These are phyloP conservation scores for Solanum hybrid DNA, from an alignment of 305 asterid genomes.

Conservation along the genomic window DNA sequence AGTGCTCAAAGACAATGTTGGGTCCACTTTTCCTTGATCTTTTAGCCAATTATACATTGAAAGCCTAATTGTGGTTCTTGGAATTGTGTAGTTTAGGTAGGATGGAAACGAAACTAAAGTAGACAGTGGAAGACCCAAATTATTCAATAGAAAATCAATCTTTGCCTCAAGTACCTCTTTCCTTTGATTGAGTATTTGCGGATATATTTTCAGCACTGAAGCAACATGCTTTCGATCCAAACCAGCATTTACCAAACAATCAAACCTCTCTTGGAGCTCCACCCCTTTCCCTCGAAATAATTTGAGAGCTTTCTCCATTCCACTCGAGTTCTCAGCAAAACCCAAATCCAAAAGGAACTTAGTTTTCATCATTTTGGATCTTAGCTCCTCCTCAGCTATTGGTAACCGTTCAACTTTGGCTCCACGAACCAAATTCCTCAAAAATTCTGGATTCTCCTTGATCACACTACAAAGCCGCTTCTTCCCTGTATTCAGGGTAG, in stretches of 20 bases:
- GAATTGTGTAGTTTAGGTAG: constrained; percentile 31
- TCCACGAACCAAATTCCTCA: constrained; percentile 46
- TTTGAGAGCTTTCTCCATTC: constrained; percentile 50
- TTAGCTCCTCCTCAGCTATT: constrained; percentile 13
- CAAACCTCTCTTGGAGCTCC: constrained; percentile 71
- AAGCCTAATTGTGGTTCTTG: constrained; percentile 55
- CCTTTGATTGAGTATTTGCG: constrained; percentile 61
- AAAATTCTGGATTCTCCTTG: constrained; percentile 40
- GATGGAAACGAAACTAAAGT: constrained; percentile 44
- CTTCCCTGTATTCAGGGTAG: constrained; percentile 30
- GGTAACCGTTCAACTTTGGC: constrained; percentile 23
- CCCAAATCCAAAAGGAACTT: constrained; percentile 60
- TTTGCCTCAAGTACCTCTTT: constrained; percentile 41
- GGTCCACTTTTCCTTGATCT: constrained; percentile 27
- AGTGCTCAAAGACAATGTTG: constrained; percentile 53
- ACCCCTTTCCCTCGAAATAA: constrained; percentile 46
- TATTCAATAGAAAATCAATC: constrained; percentile 39
- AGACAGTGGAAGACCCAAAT: constrained; percentile 44
- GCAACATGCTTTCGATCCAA: constrained; percentile 37
- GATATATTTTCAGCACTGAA: constrained; percentile 38
- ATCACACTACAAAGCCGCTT: constrained; percentile 35
- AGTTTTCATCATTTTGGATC: constrained; percentile 28
- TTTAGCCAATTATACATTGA: constrained; percentile 61
- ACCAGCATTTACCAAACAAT: constrained; percentile 53
- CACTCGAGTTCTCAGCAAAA: constrained; percentile 46